phyloP scores from a whole-genome alignment of 1,284 basidiomycete species.

The Apiotrichum mycotoxinovorans region DNA sequence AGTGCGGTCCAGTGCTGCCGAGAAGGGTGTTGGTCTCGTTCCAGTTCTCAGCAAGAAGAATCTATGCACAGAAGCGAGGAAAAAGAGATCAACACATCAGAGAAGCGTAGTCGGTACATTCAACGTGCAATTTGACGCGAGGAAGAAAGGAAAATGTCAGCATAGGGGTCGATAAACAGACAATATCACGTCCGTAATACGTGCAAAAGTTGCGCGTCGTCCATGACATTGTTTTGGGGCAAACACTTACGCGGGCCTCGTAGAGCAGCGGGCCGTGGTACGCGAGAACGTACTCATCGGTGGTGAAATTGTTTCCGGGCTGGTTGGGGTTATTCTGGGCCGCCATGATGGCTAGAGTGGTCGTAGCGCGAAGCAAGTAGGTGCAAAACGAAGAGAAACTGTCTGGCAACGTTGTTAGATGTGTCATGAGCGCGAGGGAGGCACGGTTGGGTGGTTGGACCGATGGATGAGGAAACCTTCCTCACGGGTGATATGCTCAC shows the following conservation, averaged over 20 bases:
- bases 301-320: constrained; percentile 40
- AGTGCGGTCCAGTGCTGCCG: constrained; percentile 72
- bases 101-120: too few species aligned
- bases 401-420: background rate
- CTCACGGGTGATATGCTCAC: background rate
- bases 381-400: background rate
- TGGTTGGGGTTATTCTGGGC: constrained; percentile 14
- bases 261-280: constrained; percentile 94
- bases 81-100: background rate
- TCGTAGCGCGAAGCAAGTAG: background rate
- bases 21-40: constrained; percentile 66
- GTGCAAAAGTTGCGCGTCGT: constrained; percentile 12
- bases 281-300: constrained; percentile 80
- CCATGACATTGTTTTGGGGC: constrained; percentile 9
- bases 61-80: constrained; percentile 39
- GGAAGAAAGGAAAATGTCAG: constrained; percentile 16
- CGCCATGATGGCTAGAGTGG: constrained; percentile 17
- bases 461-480: background rate
- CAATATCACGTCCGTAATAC: constrained; percentile 1
- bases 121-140: too few species aligned
- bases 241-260: constrained; percentile 70
- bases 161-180: background rate
- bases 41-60: constrained; percentile 76
- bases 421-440: background rate
- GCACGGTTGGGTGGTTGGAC: background rate